Conservation (phyloP, 2,329 filamentous ascomycete species). For the Coleophoma cylindrospora region DNA sequence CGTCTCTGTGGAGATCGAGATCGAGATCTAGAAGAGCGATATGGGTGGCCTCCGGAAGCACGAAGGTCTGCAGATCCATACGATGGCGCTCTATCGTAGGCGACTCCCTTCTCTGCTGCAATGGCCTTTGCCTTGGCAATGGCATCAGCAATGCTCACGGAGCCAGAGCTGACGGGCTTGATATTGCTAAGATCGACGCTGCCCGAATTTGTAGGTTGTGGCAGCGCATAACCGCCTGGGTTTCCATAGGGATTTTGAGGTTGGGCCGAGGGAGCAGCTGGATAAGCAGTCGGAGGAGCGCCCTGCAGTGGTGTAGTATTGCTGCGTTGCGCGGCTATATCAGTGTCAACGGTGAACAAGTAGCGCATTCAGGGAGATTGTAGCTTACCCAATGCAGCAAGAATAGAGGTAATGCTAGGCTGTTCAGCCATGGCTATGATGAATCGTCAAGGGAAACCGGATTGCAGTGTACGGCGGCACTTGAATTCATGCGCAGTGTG, state of each 20-base stretch:
- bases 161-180: constrained; percentile 73
- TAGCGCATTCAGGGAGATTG: not conserved
- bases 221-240: constrained; percentile 31
- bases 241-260: constrained; percentile 35
- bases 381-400: constrained; percentile 41
- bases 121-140: constrained; percentile 81
- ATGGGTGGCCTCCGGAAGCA: constrained; percentile 47
- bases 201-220: constrained; percentile 62
- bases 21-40: constrained; percentile 57
- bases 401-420: constrained; percentile 43
- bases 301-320: constrained; percentile 41
- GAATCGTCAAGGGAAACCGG: too few relatives aligned
- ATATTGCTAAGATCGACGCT: constrained; percentile 77
- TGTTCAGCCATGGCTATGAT: constrained; percentile 35
- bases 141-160: constrained; percentile 77
- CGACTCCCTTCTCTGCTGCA: constrained; percentile 72
- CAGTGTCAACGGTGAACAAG: constrained; percentile 8
- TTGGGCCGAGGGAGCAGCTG: constrained; percentile 28
- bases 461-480: too few relatives aligned
- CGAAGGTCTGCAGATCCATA: constrained; percentile 35
- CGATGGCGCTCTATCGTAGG: constrained; percentile 50
- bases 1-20: constrained; percentile 71
- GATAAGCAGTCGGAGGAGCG: constrained; percentile 18
- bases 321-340: constrained; percentile 42
- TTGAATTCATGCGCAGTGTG: too few relatives aligned